Base-by-base conservation (phyloP, 345 rosid genomes). In the Rubroshorea leprosula region DNA sequence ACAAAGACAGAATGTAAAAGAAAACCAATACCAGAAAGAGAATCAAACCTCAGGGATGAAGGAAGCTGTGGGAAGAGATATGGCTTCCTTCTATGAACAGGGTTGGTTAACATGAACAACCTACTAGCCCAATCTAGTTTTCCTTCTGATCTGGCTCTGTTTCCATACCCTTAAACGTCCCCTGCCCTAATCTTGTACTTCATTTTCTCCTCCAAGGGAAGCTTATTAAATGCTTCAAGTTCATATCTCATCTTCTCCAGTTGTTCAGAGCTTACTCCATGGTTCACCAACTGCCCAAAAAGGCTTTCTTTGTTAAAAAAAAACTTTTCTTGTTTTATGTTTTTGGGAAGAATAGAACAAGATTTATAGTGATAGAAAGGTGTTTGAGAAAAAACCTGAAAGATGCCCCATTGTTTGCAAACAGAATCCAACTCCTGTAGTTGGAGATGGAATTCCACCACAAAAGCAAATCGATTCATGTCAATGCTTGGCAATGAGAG, bases 111-210 rank as follows among this genome's bases (percentile, higher is more conserved):
- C 6, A 74, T 27, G 41, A 27, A 69, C 54, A 78, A 68, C 76
- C 77, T 69, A 39, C 78, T 82, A 5, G 67, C 67, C 87, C 87
- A 81, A 18, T 81, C 87, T 5, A 74, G 70, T 57, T 74, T 81
- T 41, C 75, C 80, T 19, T 64, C 81, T n/a, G n/a, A 72, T 8
- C 44, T 74, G 66, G 58, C 73, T 67, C 29, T 74, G 19, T 1
- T 39, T 8, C 65, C 87, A 27, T 76, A 81, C 2, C 87, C 82
- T 62, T 81, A 78, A 0, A 65, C 71, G 47, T 76, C 80, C 16
- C 73, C 76, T 5, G 74, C 68, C 14, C 60, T 68, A 54, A 74
- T 74, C 78, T 77, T 76, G 26, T 75, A 62, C 59, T 62, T 74
- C 72, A 69, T 51, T 74, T 76, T 78, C 65, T 81, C 73, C 15